These are phyloP conservation scores for Rhodotorula mucilaginosa DNA, from an alignment of 1,284 basidiomycete species.

Conservation along the genomic window DNA sequence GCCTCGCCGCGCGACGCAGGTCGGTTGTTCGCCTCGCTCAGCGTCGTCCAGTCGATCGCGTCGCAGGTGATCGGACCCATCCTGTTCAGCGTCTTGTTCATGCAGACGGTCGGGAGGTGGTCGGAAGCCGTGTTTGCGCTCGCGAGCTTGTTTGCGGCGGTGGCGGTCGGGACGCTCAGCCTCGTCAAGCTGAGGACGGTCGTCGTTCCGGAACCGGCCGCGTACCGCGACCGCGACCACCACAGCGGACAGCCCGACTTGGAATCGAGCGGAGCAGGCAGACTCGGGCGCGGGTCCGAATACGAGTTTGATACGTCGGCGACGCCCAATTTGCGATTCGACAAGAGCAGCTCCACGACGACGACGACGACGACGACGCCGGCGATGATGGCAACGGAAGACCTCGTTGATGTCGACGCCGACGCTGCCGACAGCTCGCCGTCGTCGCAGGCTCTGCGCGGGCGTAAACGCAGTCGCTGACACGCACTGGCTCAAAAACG, in stretches of 20 bases:
- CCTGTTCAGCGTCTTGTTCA: conserved; percentile 61
- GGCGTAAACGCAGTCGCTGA: too few species aligned
- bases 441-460: too few species aligned
- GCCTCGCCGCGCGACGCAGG: conserved; percentile 55
- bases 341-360: too few species aligned
- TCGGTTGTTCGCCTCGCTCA: conserved; percentile 67
- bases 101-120: conserved; percentile 60
- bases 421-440: too few species aligned
- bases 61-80: conserved; percentile 57
- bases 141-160: conserved; percentile 9
- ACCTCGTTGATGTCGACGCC: too few species aligned
- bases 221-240: background rate
- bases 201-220: background rate
- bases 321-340: too few species aligned
- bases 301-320: too few species aligned
- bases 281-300: too few species aligned
- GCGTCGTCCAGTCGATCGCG: conserved; percentile 65
- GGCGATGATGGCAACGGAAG: too few species aligned
- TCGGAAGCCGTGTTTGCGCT: conserved; percentile 56
- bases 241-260: background rate
- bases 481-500: too few species aligned
- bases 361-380: too few species aligned
- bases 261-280: too few species aligned
- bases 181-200: conserved; percentile 23
- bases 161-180: background rate